Evolutionary conservation across 2,329 filamentous ascomycete genomes (phyloP), one percentile per base, ranked within the genome.

Genomic region (Venturia nashicola): DNA sequence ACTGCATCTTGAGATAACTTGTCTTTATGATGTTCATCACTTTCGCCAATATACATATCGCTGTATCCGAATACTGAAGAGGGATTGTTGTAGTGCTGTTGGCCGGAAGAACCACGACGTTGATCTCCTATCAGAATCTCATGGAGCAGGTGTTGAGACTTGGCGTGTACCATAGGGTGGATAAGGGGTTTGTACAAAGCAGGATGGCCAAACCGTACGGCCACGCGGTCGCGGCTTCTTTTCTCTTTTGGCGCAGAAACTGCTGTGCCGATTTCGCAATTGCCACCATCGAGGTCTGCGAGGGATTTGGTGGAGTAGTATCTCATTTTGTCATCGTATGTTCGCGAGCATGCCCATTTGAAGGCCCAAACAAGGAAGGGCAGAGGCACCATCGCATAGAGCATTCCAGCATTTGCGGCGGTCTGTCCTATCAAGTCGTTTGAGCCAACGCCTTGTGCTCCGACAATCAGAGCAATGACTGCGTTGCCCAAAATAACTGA

Each of bases 361-460:
- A 97, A 97, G 0, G 76, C 84, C 20, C 94, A 69, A 76, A 96
- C 81, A 61, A 96, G 72, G 68, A 97, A 80, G 0, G 90, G 88
- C n/a, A 97, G 78, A 0, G 93, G 92, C 16, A 86, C 76, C 32
- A 92, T 80, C 51, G 83, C 80, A 20, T 43, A 64, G 12, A 43
- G 51, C 51, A 65, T 61, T 55, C 61, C 23, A 63, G 63, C 43
- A 34, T 43, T 39, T 67, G 80, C 88, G 6, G 93, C 86, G 79
- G 86, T 88, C 5, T 75, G 76, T 67, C 77, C n/a, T 48, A 39
- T 69, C 63, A 65, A 6, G 34, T 67, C 84, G 63, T 84, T 83
- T 3, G 82, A 83, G 16, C 87, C 86, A 76, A 86, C 90, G 6
- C 42, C 60, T 63, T 65, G 59, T 57, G 55, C 63, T 42, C 61